phyloP scores from a whole-genome alignment of 805 yeast genomes.

The Maudiozyma barnettii region DNA sequence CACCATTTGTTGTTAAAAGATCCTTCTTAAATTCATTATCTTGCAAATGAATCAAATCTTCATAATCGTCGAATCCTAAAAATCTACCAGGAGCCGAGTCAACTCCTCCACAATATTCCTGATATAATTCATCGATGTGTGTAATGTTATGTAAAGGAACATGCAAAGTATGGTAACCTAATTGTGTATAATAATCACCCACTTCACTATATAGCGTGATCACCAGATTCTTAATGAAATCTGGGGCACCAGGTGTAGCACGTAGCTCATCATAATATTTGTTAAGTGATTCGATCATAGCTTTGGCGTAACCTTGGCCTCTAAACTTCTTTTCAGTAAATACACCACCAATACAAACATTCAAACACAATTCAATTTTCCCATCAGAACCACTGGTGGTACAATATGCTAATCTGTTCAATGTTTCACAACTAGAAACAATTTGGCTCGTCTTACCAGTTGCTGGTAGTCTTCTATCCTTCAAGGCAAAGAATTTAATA shows the following conservation, averaged over 20 bases:
- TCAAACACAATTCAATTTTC: constrained; percentile 22
- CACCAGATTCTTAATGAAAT: constrained; percentile 26
- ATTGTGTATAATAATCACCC: constrained; percentile 53
- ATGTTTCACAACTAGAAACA: constrained; percentile 35
- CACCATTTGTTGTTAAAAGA: constrained; percentile 15
- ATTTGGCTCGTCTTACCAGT: constrained; percentile 26
- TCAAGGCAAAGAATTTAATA: constrained; percentile 30
- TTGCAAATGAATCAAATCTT: constrained; percentile 25
- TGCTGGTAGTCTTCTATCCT: constrained; percentile 17
- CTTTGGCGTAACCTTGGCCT: constrained; percentile 45
- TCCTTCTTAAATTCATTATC: constrained; percentile 12
- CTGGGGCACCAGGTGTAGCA: constrained; percentile 13
- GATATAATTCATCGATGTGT: constrained; percentile 15
- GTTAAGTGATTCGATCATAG: constrained; percentile 36
- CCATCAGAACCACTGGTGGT: constrained; percentile 19
- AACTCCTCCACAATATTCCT: constrained; percentile 10
- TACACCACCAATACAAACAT: constrained; percentile 51
- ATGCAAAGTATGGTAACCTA: constrained; percentile 46
- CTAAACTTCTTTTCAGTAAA: constrained; percentile 42
- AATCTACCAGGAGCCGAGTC: constrained; percentile 11
- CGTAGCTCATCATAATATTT: constrained; percentile 26
- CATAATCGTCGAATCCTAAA: constrained; percentile 27
- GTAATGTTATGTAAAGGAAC: constrained; percentile 30
- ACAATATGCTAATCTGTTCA: constrained; percentile 31
- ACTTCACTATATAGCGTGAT: constrained; percentile 61